Conservation (phyloP, 2,329 filamentous ascomycete genomes). For the Xylaria sp. region DNA sequence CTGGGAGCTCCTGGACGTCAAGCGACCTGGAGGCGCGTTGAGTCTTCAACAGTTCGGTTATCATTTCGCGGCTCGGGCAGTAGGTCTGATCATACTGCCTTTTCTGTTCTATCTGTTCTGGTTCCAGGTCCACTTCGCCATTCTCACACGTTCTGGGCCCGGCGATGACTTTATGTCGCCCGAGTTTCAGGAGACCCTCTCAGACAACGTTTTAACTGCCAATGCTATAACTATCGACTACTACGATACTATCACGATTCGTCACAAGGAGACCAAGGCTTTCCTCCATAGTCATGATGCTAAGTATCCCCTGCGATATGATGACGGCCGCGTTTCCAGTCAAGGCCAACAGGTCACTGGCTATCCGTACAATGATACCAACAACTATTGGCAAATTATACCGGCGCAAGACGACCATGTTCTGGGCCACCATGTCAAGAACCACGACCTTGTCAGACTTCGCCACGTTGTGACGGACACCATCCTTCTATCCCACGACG, state of each 20-base stretch:
- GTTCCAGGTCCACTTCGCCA: conserved; percentile 99
- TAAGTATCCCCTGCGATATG: conserved; percentile 91
- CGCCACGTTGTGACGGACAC: conserved; percentile 88
- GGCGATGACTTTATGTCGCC: conserved; percentile 99
- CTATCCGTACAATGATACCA: conserved; percentile 97
- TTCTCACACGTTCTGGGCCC: conserved; percentile 87
- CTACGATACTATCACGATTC: conserved; percentile 86
- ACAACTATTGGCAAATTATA: conserved; percentile 97
- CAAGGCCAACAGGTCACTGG: conserved; percentile 98
- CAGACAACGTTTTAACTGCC: conserved; percentile 91
- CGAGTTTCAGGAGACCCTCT: conserved; percentile 96
- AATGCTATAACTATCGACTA: conserved; percentile 89
- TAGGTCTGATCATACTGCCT: conserved; percentile 88
- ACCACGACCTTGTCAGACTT: conserved; percentile 87
- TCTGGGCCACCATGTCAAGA: conserved; percentile 74
- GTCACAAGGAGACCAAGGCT: conserved; percentile 97
- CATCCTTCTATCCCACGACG: conserved; percentile 91
- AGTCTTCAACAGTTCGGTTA: conserved; percentile 82
- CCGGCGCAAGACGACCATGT: conserved; percentile 72
- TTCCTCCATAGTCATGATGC: conserved; percentile 95
- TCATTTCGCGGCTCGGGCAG: conserved; percentile 88
- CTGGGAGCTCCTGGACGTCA: conserved; percentile 93
- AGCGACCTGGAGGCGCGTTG: conserved; percentile 83
- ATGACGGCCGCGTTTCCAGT: conserved; percentile 95
- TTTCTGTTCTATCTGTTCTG: conserved; percentile 99